Base-by-base conservation (phyloP, 2,329 filamentous ascomycete genomes). In the Paraphaeosphaeria sporulosa region DNA sequence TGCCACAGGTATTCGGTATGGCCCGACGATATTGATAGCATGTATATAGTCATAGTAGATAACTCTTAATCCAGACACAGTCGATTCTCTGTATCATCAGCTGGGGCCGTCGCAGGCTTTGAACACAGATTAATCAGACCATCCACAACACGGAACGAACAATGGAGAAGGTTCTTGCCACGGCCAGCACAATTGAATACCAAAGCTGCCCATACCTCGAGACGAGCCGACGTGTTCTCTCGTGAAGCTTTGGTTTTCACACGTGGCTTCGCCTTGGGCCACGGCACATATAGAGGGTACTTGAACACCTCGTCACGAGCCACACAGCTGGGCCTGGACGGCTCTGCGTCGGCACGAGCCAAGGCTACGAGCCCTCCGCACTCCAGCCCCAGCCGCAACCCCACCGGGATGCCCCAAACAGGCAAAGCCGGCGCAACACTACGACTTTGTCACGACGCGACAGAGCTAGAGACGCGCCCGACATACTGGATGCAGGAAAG, bases 381-480 rank as follows among this genome's bases (percentile, higher is more conserved):
- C n/a, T n/a, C 48, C 44, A 59, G 21, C 40, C 42, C 19, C 42
- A 44, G 42, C 19, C 19, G 32, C 32, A 52, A 63, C 23, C 34
- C 43, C 56, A 40, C 44, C 66, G 64, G 70, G 38, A 66, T 62
- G 7, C 51, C 70, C 68, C 21, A 55, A 64, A 58, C 21, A 25
- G 62, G 70, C 40, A 63, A 67, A 61, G 27, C 70, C 70, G 70
- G 66, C 62, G 64, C 63, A 63, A 63, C 38, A 40, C 38, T 58
- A 43, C 19, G 15, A 38, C 27, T 49, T 52, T 23, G 19, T 54
- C 46, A 57, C 27, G 49, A 62, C 32, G 49, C 52, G 51, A 50
- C 43, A 46, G 32, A 6, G 12, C 48, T 25, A 25, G 32, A 38
- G 8, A 38, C 19, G 32, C 48, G 48, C 19, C 48, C 32, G 48